Conservation (phyloP, 2,329 filamentous ascomycete genomes). For the Diplodia scrobiculata region DNA sequence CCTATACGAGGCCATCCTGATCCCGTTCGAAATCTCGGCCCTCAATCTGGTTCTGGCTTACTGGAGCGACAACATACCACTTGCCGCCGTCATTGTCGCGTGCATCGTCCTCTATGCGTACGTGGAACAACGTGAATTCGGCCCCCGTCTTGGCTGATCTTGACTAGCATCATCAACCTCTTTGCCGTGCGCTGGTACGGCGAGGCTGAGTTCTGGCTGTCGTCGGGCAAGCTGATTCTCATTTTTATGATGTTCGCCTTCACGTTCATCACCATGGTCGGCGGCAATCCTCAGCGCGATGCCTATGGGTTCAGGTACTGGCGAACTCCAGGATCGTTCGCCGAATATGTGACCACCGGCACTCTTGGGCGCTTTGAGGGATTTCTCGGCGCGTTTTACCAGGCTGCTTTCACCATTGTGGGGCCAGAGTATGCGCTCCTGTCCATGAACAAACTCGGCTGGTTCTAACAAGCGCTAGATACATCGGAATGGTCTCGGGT, state of each 20-base stretch:
- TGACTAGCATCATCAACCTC: slow-evolving; percentile 20
- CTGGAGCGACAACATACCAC: slow-evolving; percentile 52
- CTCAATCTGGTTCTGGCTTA: slow-evolving; percentile 48
- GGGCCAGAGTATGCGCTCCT: slow-evolving; percentile 32
- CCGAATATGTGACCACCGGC: slow-evolving; percentile 36
- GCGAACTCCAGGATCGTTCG: slow-evolving; percentile 32
- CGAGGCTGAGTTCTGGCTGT: slow-evolving; percentile 69
- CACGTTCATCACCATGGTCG: slow-evolving; percentile 44
- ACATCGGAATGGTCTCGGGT: slow-evolving; percentile 42
- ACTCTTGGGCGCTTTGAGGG: slow-evolving; percentile 33
- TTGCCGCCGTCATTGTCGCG: slow-evolving; percentile 47
- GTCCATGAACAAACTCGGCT: too few relatives aligned
- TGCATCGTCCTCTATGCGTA: slow-evolving; percentile 50
- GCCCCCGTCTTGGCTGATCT: slow-evolving; percentile 4
- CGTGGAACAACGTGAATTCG: slow-evolving; percentile 29
- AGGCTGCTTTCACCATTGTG: slow-evolving; percentile 39
- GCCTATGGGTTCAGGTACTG: slow-evolving; percentile 44
- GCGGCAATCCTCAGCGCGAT: slow-evolving; percentile 43
- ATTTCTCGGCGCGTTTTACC: slow-evolving; percentile 50
- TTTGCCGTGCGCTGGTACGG: slow-evolving; percentile 29
- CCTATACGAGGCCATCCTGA: slow-evolving; percentile 55
- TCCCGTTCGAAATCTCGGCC: slow-evolving; percentile 55
- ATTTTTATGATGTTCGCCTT: slow-evolving; percentile 41
- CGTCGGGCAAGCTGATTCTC: slow-evolving; percentile 56
- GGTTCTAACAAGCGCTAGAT: slow-evolving; percentile 11